Evolutionary conservation across 2,329 filamentous ascomycete genomes (phyloP), one percentile per base, ranked within the genome.

Genomic region (Hymenoscyphus scutula): DNA sequence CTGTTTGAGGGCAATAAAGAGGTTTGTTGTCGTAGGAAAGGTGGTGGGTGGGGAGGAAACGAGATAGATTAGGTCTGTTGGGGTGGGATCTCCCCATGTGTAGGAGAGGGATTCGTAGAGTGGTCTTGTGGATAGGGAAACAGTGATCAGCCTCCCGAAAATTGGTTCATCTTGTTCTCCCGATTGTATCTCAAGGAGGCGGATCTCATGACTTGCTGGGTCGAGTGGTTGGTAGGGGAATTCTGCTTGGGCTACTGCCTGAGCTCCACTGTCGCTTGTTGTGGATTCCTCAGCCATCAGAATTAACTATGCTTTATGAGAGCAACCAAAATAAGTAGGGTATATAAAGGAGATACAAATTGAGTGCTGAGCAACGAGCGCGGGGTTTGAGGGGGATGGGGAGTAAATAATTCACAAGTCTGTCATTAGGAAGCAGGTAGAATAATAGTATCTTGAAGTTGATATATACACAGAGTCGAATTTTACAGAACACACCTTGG

Each of bases 1-100:
- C 23, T 61, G 53, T 27, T 55, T 53, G 17, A 64, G 48, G 17
- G 62, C 62, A 8, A 15, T n/a, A 7, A 34, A 23, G 11, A 61
- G 55, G 54, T 55, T 64, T n/a, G 27, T 19, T 4, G 53, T 56
- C 3, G 19, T 23, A 19, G 32, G 27, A 17, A 61, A 17, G 5
- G 25, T 17, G n/a, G 13, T 10, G 11, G 4, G n/a, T 29, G 27
- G 51, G 27, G 51, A 15, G 23, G 11, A n/a, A 19, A 29, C 7
- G 51, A 53, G 51, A 15, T 10, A 29, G 6, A 48, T 32, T 38
- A n/a, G 23, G 8, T 8, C 17, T 8, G 58, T 32, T 5, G 17
- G 19, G 0, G n/a, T 3, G 1, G 30, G 37, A 10, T 54, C 25
- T 27, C 58, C 41, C 58, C 58, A 60, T 17, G 34, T 30, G 32